Base-by-base conservation (phyloP, 2,329 filamentous ascomycete genomes). In the Hymenoscyphus infarciens region DNA sequence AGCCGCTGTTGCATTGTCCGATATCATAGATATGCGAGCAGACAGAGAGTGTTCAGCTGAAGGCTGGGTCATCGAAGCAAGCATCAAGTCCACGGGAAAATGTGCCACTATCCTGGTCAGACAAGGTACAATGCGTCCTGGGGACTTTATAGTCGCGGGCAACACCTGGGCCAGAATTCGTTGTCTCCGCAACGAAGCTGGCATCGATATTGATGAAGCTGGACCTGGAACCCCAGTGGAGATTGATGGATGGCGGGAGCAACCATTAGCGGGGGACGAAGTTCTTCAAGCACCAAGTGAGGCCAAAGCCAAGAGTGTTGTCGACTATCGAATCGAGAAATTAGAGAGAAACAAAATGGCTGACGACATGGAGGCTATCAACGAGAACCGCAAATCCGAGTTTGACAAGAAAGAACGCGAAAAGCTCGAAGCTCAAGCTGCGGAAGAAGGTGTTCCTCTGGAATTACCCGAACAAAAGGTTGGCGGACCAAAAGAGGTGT, bases 61-160 rank as follows among this genome's bases (percentile, higher is more conserved):
- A 78, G 95, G 95, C 16, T 97, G 93, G 91, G 83, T 99, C 19
- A 83, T 99, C 5, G 95, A 99, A 78, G 92, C 91, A 49, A 91
- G 90, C 61, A 90, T 96, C 16, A 97, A 96, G 78, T 84, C 86
- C 19, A 84, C 87, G 45, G 95, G 95, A 45, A 91, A 91, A 68
- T 88, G 91, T 10, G 95, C 95, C 4, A 97, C 95, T 0, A 84
- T 97, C 1, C 86, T 99, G 5, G 87, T 99, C 60, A 90, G 92
- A 69, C 87, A 91, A 63, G 95, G 95, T 57, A 98, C 93, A 0
- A 81, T 99, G 49, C 86, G 87, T 6, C 81, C 83, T 0, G 95
- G 95, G 19, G 89, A 96, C 74, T 82, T 90, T 61, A 85, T 99
- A 59, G 92, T 96, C 10, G 95, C 95, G 1, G 96, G 95, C 27